Evolutionary conservation across 176 grass and related monocot genomes (phyloP).

Genomic region (Triticum dicoccoides): DNA sequence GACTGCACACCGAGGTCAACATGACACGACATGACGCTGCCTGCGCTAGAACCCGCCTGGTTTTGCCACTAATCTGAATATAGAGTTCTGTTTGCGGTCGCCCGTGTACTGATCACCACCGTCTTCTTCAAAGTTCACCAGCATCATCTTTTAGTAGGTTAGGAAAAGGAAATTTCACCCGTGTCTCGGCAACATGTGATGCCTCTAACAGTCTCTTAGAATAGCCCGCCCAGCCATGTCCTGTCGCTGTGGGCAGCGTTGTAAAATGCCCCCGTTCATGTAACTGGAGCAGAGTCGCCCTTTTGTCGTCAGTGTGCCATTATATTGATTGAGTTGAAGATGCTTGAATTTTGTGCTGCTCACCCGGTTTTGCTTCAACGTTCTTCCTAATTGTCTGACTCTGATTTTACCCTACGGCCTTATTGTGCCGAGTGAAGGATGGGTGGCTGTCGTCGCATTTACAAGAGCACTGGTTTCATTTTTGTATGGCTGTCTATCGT

Average conservation of each 20-base stretch:
- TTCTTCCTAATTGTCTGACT: background rate
- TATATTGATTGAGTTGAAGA: conserved; percentile 27
- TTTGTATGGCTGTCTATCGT: background rate
- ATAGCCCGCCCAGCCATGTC: conserved; percentile 22
- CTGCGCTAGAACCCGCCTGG: conserved; percentile 7
- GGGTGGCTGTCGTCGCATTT: background rate
- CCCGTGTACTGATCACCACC: conserved; percentile 16
- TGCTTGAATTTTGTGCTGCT: conserved; percentile 8
- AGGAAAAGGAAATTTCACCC: conserved; percentile 52
- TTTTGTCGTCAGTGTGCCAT: conserved; percentile 5
- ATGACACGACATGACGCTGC: background rate
- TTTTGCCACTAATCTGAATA: conserved; percentile 47
- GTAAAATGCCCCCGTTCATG: conserved; percentile 31
- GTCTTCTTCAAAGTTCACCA: background rate
- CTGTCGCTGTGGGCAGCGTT: conserved; percentile 25
- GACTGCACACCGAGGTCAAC: conserved; percentile 8
- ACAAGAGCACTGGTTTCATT: background rate
- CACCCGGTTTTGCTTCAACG: background rate
- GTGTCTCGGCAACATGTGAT: conserved; percentile 40
- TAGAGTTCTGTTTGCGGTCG: conserved; percentile 32
- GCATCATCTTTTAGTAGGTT: conserved; percentile 24
- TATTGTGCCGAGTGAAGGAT: background rate
- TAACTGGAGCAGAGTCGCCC: conserved; percentile 3
- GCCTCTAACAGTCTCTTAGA: conserved; percentile 48
- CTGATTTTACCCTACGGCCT: background rate